These are phyloP conservation scores for Bryum argenteum DNA, from an alignment of 225 moss, liverwort and hornwort genomes.

Conservation along the genomic window DNA sequence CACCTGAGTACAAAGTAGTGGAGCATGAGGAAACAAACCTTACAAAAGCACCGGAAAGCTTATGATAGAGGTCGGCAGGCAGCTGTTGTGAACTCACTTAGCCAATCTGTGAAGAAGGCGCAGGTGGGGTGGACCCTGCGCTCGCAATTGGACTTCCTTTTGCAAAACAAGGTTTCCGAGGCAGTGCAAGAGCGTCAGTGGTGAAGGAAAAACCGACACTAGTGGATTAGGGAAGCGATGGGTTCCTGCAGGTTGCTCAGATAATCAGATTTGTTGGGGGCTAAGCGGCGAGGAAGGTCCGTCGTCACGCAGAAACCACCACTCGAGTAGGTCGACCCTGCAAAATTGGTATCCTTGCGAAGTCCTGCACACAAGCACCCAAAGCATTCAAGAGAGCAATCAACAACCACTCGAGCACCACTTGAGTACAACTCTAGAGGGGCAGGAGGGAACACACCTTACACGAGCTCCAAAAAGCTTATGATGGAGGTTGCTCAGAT, in stretches of 20 bases:
- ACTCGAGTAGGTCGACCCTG: background rate
- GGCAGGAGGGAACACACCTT: background rate
- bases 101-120: no score
- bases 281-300: background rate
- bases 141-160: no score
- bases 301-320: background rate
- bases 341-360: background rate
- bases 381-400: background rate
- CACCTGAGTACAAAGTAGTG: background rate
- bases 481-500: background rate
- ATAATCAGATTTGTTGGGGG: no score
- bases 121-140: no score
- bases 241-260: no score
- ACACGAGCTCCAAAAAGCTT: background rate
- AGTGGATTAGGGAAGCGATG: no score
- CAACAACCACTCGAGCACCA: background rate
- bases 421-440: constrained; percentile 4
- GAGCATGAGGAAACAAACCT: background rate
- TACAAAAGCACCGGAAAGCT: background rate
- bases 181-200: no score
- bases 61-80: background rate
- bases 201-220: no score
- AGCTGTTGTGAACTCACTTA: no score
- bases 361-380: background rate
- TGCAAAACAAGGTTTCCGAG: no score